Evolutionary conservation across 352 stramenopile species (phyloP).

Genomic region (Pythium aquatile): DNA sequence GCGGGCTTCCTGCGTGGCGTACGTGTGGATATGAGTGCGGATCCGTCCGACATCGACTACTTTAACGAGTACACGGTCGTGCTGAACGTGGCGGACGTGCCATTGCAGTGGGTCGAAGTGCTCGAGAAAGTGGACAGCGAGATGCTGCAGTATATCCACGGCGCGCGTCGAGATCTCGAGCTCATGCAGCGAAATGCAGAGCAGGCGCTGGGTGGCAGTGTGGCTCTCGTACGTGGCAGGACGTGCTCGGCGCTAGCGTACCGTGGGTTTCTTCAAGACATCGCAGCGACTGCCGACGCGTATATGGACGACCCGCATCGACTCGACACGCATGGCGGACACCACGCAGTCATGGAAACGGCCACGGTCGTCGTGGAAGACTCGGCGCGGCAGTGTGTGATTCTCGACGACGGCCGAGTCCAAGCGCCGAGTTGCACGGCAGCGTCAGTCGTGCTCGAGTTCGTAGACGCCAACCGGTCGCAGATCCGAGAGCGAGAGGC

Average conservation of each 20-base stretch:
- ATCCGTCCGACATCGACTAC: conserved; percentile 54
- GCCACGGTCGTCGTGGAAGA: conserved; percentile 51
- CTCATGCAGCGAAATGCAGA: conserved; percentile 37
- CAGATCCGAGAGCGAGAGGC: conserved; percentile 16
- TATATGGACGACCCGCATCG: conserved; percentile 16
- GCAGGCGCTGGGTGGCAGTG: conserved; percentile 32
- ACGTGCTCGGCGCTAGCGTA: conserved; percentile 57
- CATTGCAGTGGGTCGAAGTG: conserved; percentile 63
- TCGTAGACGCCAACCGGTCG: conserved; percentile 14
- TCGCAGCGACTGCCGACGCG: conserved; percentile 17
- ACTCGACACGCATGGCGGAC: neutral
- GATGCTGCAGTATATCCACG: conserved; percentile 52
- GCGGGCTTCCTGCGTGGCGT: conserved; percentile 29
- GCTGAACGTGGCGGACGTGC: conserved; percentile 59
- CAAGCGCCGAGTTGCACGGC: conserved; percentile 32
- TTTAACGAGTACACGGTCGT: conserved; percentile 56
- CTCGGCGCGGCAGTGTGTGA: conserved; percentile 30
- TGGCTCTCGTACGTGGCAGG: conserved; percentile 35
- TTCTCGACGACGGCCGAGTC: conserved; percentile 44
- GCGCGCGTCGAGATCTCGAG: conserved; percentile 32
- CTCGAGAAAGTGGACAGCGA: conserved; percentile 46
- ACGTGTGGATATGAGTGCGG: conserved; percentile 31
- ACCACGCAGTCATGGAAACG: conserved; percentile 37
- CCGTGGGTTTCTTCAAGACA: conserved; percentile 48
- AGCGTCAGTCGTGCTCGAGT: conserved; percentile 19